Conservation (phyloP, 2,329 filamentous ascomycete species). For the Chaetothyriales sp. region DNA sequence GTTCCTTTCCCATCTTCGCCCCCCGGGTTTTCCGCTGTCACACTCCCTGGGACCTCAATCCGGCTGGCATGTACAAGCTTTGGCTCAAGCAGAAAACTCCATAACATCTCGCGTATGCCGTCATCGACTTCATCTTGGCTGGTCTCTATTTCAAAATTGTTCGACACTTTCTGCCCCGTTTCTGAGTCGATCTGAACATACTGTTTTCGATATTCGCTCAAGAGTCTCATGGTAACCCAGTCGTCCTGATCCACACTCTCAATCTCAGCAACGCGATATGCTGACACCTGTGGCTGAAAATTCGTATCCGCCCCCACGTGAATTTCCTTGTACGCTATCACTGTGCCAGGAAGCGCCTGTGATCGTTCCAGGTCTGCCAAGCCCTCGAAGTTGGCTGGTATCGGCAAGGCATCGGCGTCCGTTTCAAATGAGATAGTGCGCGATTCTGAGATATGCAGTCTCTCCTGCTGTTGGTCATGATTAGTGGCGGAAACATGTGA, state of each 20-base stretch:
- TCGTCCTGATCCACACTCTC: conserved; percentile 40
- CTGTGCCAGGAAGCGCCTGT: conserved; percentile 23
- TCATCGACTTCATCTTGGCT: conserved; percentile 41
- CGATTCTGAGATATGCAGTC: not conserved
- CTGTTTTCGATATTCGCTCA: conserved; percentile 36
- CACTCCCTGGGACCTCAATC: conserved; percentile 19
- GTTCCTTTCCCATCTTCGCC: conserved; percentile 4
- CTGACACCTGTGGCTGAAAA: conserved; percentile 33
- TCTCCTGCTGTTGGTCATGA: not conserved
- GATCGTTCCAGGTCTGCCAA: conserved; percentile 34
- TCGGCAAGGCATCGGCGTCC: conserved; percentile 9
- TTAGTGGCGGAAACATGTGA: not conserved
- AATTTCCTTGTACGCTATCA: conserved; percentile 34
- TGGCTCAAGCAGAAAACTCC: conserved; percentile 51
- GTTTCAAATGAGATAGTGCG: not conserved
- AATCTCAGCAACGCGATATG: conserved; percentile 51
- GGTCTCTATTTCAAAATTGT: conserved; percentile 55
- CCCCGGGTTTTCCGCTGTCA: conserved; percentile 24
- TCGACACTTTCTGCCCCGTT: conserved; percentile 59
- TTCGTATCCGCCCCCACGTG: conserved; percentile 33
- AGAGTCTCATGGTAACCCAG: conserved; percentile 47
- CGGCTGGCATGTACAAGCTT: conserved; percentile 40
- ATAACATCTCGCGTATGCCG: conserved; percentile 44
- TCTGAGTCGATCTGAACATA: conserved; percentile 34
- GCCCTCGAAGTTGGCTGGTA: conserved; percentile 46